Evolutionary conservation across 2,329 filamentous ascomycete genomes (phyloP), one percentile per base, ranked within the genome.

Genomic region (Alternaria arbusti): DNA sequence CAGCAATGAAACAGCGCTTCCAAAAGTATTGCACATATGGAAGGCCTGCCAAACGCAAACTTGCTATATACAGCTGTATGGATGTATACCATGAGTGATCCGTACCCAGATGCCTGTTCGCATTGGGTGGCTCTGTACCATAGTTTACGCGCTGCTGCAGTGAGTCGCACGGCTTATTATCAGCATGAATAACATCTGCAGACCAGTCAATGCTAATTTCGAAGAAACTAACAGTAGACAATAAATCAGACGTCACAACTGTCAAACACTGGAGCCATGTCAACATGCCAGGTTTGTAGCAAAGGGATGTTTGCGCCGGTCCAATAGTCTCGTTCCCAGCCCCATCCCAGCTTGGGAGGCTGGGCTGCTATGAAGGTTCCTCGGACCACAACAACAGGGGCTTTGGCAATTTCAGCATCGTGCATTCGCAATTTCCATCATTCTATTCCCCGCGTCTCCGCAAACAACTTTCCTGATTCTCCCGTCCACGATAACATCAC

Each of bases 371-470:
- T 52, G 40, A 50, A 22, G 28, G 47, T 54, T 54, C 59, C 59
- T 57, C 59, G 59, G 59, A 62, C 49, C 55, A 50, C 30, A 62
- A 59, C 55, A 59, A 62, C 59, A 62, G 59, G 59, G 46, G 54
- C 49, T 43, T 43, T 45, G 23, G 49, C 59, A 51, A 54, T 36
- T 49, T 59, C 49, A 46, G 47, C 55, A 36, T 54, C 43, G 51
- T 51, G 28, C 32, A 36, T n/a, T 36, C 23, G 49, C 46, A 30
- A 51, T 52, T 51, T 36, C 56, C 46, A 58, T 58, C 46, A 22
- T 52, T 26, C 11, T 9, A 13, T 13, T 32, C 30, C 15, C 20
- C 30, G 20, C 23, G 10, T 22, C 32, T 56, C 28, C 30, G 20
- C 25, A 46, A 47, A 44, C 17, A 17, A 28, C 17, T 28, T 54